Base-by-base conservation (phyloP, 2,329 filamentous ascomycete species). In the Fusarium abutilonis region DNA sequence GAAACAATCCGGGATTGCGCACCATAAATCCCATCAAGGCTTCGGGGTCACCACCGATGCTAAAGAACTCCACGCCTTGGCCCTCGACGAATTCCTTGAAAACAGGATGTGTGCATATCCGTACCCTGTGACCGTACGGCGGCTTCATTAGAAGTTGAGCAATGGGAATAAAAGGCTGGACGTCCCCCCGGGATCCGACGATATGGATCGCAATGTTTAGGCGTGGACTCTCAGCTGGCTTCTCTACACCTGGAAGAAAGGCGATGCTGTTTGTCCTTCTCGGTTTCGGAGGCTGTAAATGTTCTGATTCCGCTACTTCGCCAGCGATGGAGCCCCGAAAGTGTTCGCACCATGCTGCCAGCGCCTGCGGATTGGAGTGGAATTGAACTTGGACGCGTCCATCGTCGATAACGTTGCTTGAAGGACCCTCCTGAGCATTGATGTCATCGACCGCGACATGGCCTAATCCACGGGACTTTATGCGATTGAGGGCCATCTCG, bases 161-260 rank as follows among this genome's bases (percentile, higher is more conserved):
- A 2, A 88, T 74, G 0, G 84, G 82, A 46, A 88, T 75, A 50
- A 88, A 87, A 0, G 85, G 85, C 55, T 88, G 85, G 3, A 73
- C 70, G 35, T 74, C 71, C 29, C 71, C 71, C 19, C 73, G 63
- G 2, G 72, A 74, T 6, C 73, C 73, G 31, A 75, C 73, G 17
- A 75, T 72, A 41, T 73, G 73, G 26, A 75, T 75, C 11, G 72
- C 73, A 28, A 75, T 72, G 38, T 71, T 70, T 2, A 75, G 63
- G 8, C 71, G 67, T 13, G 70, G 72, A 7, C 51, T 50, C 34
- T 58, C 35, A 4, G 52, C 26, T 1, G 62, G 55, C 38, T 68
- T 68, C 43, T 62, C 52, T 35, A 50, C 36, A 3, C 51, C 62
- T 10, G 67, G 55, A 14, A 68, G 28, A 15, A 65, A 62, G 3